phyloP scores from a whole-genome alignment of 352 stramenopile species.

The Pythium aquatile region DNA sequence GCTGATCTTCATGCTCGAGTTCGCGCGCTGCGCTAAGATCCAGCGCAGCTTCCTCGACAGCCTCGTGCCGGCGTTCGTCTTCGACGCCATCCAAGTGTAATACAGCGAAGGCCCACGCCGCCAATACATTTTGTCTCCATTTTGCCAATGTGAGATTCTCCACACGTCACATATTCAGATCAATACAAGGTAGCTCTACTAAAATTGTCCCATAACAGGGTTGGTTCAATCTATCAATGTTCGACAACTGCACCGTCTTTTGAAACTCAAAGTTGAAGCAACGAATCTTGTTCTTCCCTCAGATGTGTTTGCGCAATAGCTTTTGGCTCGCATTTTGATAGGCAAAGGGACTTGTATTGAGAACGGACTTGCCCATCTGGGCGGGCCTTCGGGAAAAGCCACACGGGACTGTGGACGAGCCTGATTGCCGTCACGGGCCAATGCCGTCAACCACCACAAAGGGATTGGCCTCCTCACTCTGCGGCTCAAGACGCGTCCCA shows the following conservation, averaged over 20 bases:
- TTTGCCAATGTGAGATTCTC: neutral
- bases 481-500: neutral
- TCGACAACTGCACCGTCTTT: neutral
- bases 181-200: neutral
- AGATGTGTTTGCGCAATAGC: neutral
- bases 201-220: neutral
- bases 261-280: constrained; percentile 9
- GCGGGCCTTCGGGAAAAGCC: neutral
- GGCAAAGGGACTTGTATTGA: neutral
- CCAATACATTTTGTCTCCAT: neutral
- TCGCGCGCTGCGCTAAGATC: constrained; percentile 82
- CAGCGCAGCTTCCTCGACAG: constrained; percentile 77
- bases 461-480: neutral
- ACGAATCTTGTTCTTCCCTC: neutral
- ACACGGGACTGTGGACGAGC: neutral
- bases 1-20: constrained; percentile 89
- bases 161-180: constrained; percentile 11
- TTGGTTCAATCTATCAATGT: neutral
- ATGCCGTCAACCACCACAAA: neutral
- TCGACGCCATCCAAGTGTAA: constrained; percentile 83
- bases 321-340: neutral
- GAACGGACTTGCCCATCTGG: neutral
- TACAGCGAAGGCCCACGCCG: neutral
- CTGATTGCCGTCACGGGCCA: neutral
- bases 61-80: constrained; percentile 87